phyloP scores from a whole-genome alignment of 139 green algal genomes.

The Deuterostichococcus epilithicus region DNA sequence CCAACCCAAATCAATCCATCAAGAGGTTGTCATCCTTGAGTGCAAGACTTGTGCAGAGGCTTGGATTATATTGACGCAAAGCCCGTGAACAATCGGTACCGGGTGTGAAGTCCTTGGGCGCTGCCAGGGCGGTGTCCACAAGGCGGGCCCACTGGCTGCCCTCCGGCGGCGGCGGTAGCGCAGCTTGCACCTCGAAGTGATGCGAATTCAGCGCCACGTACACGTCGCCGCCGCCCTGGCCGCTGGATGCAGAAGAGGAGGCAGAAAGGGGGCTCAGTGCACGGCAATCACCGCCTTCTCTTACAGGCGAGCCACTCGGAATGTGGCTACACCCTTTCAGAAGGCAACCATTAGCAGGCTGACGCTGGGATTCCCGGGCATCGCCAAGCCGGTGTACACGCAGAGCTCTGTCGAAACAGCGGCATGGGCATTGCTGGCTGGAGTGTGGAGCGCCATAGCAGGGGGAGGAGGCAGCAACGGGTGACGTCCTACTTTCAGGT shows the following conservation, averaged over 20 bases:
- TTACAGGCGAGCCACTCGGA: not conserved
- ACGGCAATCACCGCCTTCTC: not conserved
- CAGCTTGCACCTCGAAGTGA: constrained; percentile 53
- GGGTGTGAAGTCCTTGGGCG: constrained; percentile 82
- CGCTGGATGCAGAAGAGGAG: constrained; percentile 10
- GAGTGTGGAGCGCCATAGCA: not conserved
- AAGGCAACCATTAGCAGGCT: not conserved
- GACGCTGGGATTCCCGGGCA: not conserved
- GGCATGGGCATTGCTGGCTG: not conserved
- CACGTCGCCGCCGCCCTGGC: constrained; percentile 62
- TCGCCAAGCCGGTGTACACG: too few relatives aligned
- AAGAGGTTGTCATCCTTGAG: too few relatives aligned
- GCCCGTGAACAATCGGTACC: too few relatives aligned
- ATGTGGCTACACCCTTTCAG: too few relatives aligned
- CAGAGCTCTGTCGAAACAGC: not conserved
- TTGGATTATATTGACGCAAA: too few relatives aligned
- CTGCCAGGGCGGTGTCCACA: constrained; percentile 92
- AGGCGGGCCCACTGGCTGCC: constrained; percentile 80
- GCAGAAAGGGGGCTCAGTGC: too few relatives aligned
- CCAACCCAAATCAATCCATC: too few relatives aligned
- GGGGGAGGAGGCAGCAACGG: not conserved
- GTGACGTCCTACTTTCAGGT: not conserved
- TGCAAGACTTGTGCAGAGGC: too few relatives aligned
- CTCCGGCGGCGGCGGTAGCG: constrained; percentile 53
- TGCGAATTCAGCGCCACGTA: constrained; percentile 95